Base-by-base conservation (phyloP, 768 basidiomycete species). In the Trametes coccinea region DNA sequence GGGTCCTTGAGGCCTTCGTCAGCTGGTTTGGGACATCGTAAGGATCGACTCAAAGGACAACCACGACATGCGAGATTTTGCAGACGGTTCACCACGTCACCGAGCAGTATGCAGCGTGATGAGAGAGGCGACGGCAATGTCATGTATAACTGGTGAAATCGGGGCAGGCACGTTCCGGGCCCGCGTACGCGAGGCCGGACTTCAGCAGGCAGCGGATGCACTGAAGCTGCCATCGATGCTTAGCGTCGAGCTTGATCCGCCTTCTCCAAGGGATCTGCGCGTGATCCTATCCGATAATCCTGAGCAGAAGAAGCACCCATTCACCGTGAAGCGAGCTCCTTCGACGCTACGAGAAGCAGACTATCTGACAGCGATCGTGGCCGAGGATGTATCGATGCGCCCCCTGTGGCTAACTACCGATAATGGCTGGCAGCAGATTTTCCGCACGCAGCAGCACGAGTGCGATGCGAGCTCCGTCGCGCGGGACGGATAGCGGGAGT, bases 301-400 rank as follows among this genome's bases (percentile, higher is more conserved):
- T 51, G 22, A 50, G 50, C 39, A 30, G 41, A 49, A 17, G 41
- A 13, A 33, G 16, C 4, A 27, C 41, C 45, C 49, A 31, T 41
- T 41, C 47, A 29, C 40, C 40, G 49, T 40, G 30, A 58, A 39
- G 57, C 41, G 40, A 49, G 46, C 10, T 39, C 29, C 37, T 48
- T 37, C 34, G 34, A 5, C 34, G 11, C 34, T 30, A 37, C 37
- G 47, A 57, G 31, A 59, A 39, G 53, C 7, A 53, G 49, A 37
- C 57, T 59, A 59, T 59, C 57, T 48, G 49, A 52, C 57, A 59
- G 55, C 41, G 57, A 59, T 59, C 57, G 43, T 51, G 41, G 45
- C 41, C 49, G 49, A 17, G 49, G n/a, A 37, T 17, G 17, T 45
- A 59, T 59, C 57, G 57, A 59, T 59, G 49, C 31, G 33, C 13